Percentiles rank a stretch among this genome's conserved stretches.
These are phyloP conservation scores for Tetracladium setigerum DNA, from an alignment of 495 filamentous ascomycete species.

Conservation along the genomic window DNA sequence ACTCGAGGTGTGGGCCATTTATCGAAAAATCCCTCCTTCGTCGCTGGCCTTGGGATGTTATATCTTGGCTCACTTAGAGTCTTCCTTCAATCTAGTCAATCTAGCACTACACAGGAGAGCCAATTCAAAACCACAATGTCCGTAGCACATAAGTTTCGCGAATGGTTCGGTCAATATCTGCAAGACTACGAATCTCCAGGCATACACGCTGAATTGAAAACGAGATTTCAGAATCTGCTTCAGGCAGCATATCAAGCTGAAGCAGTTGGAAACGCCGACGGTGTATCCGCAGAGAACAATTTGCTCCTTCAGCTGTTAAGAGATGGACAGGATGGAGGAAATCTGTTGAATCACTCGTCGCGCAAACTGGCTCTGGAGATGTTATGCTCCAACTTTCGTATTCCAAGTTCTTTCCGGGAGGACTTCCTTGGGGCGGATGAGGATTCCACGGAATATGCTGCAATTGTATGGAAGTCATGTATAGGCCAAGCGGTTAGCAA, in stretches of 20 bases:
- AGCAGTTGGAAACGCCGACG: slow-evolving; percentile 49
- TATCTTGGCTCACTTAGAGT: slow-evolving; percentile 64
- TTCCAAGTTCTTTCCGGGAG: slow-evolving; percentile 41
- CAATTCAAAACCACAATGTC: slow-evolving; percentile 62
- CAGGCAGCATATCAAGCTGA: slow-evolving; percentile 52
- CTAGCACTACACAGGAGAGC: slow-evolving; percentile 64
- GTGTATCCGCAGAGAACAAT: slow-evolving; percentile 58
- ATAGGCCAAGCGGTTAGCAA: slow-evolving; percentile 41
- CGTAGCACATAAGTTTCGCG: slow-evolving; percentile 63
- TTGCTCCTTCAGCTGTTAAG: slow-evolving; percentile 67
- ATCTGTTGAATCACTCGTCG: slow-evolving; percentile 60
- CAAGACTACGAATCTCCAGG: slow-evolving; percentile 58
- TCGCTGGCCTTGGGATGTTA: slow-evolving; percentile 69
- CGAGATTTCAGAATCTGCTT: slow-evolving; percentile 26
- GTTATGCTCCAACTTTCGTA: slow-evolving; percentile 64
- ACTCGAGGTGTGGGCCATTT: slow-evolving; percentile 60
- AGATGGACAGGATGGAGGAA: slow-evolving; percentile 52
- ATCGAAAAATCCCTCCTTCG: slow-evolving; percentile 56
- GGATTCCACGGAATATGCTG: slow-evolving; percentile 49
- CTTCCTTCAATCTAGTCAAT: slow-evolving; percentile 61
- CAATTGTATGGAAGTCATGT: slow-evolving; percentile 68
- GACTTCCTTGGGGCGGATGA: slow-evolving; percentile 58
- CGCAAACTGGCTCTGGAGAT: slow-evolving; percentile 64
- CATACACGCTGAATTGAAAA: neutral
- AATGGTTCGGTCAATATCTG: slow-evolving; percentile 63